These are phyloP conservation scores for Diutina catenulata DNA, from an alignment of 1,139 yeast species.

Conservation along the genomic window DNA sequence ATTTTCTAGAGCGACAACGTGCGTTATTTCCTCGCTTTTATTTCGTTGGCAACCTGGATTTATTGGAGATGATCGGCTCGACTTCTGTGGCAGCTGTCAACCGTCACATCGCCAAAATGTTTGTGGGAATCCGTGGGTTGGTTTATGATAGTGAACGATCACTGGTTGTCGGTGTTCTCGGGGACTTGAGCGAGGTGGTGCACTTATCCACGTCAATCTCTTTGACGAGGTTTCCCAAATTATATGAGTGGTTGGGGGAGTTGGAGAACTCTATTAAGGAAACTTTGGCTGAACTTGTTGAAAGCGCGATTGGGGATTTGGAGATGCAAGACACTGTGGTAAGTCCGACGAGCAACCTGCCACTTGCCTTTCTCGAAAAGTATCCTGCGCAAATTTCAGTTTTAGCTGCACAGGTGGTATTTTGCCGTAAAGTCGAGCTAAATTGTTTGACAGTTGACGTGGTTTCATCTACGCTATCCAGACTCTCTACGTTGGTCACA, in stretches of 20 bases:
- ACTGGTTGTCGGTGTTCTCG: conserved; percentile 35
- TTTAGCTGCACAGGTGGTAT: too few species aligned
- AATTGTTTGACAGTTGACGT: too few species aligned
- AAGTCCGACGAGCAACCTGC: too few species aligned
- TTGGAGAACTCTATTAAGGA: conserved; percentile 44
- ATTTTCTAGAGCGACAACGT: conserved; percentile 73
- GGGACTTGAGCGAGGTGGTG: conserved; percentile 57
- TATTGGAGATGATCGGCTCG: conserved; percentile 72
- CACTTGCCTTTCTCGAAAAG: too few species aligned
- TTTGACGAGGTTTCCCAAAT: conserved; percentile 26
- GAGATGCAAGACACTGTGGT: too few species aligned
- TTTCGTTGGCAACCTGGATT: conserved; percentile 84
- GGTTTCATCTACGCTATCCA: too few species aligned
- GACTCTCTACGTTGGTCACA: too few species aligned
- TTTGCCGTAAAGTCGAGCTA: too few species aligned
- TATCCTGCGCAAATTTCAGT: too few species aligned
- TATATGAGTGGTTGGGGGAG: conserved; percentile 53
- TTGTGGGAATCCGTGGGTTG: conserved; percentile 47
- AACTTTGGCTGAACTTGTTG: conserved; percentile 31
- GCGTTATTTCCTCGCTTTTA: conserved; percentile 71
- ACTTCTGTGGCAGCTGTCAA: conserved; percentile 41
- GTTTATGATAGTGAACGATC: conserved; percentile 24
- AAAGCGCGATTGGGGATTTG: conserved; percentile 9
- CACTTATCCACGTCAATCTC: conserved; percentile 33
- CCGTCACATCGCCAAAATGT: conserved; percentile 61